Evolutionary conservation across 2,329 filamentous ascomycete genomes (phyloP), one percentile per base, ranked within the genome.

Genomic region (Sarocladium brachiariae): DNA sequence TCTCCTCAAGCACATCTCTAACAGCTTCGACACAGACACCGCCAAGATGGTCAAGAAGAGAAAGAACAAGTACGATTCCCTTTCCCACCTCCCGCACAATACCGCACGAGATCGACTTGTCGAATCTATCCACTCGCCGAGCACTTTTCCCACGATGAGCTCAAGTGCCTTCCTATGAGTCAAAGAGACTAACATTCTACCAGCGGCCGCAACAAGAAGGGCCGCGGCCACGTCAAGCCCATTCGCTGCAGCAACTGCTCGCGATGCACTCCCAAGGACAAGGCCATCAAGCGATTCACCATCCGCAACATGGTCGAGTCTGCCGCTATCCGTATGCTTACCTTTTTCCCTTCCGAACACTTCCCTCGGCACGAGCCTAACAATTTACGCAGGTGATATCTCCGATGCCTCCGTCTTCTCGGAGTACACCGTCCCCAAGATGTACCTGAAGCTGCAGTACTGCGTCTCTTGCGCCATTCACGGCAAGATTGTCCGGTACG

Each of bases 381-480:
- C 55, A 30, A n/a, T 49, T 51, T 47, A 34, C 39, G 52, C 69
- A 97, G 93, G 93, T 90, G 93, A 99, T 89, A 99, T 99, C 80
- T 96, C 91, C 63, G 93, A 99, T 75, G 93, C 95, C 70, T 97
- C 93, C 70, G 93, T 99, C 77, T 99, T 97, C 80, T 76, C 87
- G 69, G 93, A 99, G 81, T 99, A 99, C 84, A 91, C 90, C 65
- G 92, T 99, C 70, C 93, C 93, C 78, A 99, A 99, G 89, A 99
- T 99, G 95, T 99, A 99, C 89, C 83, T 99, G 79, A 99, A 99
- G 87, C 87, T 99, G 75, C 93, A 99, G 83, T 99, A 99, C 89
- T 99, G 93, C 77, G 93, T 99, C 72, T 97, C 92, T 77, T 99
- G 93, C 80, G 93, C 93, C 71, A 99, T 99, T 64, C 93, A 99